Evolutionary conservation across 257 asterid species (phyloP), one percentile per base, ranked within the genome.

Genomic region (Scutellaria barbata): DNA sequence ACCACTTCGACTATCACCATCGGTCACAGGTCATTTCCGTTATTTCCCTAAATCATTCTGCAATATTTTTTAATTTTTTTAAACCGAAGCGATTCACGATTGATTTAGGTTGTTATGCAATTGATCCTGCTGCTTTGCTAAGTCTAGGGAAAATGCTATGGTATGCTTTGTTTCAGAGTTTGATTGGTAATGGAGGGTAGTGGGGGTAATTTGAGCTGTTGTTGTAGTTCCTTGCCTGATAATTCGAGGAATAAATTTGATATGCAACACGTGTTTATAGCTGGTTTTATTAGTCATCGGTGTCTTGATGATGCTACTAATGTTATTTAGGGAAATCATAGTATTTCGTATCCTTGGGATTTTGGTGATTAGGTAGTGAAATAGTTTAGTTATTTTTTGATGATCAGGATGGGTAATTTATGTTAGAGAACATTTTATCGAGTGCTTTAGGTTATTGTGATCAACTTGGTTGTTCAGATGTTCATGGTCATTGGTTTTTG

Each of bases 11-110:
- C 62, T 30, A 72, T 56, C 78, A 79, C 76, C 82, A 77, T 56
- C 96, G 96, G 68, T 86, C 89, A 20, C 93, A 83, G 98, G 98
- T 92, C 71, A 43, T 74, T 76, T 41, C 61, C 40, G 30, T 39
- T 11, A 8, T 20, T 73, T 22, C 67, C 63, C 25, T 69, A 9
- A 39, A 35, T 82, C 63, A 45, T 56, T 17, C 45, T 5, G 47
- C 25, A 1, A 41, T 63, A 48, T 42, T 43, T n/a, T 18, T 57
- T 30, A n/a, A n/a, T 20, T 12, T 13, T 69, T 52, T 20, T 13
- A 48, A 7, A 2, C 30, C 8, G 20, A 17, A 59, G 17, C 8
- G n/a, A 10, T 63, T 60, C 43, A 59, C 41, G 61, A 59, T 78
- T 72, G 73, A 76, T 76, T 58, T 66, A 22, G 58, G 10, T 52